Percentiles rank a stretch among this genome's conserved stretches.
Evolutionary conservation across 2,329 filamentous ascomycete genomes (phyloP).

Genomic region (Fusarium luffae): DNA sequence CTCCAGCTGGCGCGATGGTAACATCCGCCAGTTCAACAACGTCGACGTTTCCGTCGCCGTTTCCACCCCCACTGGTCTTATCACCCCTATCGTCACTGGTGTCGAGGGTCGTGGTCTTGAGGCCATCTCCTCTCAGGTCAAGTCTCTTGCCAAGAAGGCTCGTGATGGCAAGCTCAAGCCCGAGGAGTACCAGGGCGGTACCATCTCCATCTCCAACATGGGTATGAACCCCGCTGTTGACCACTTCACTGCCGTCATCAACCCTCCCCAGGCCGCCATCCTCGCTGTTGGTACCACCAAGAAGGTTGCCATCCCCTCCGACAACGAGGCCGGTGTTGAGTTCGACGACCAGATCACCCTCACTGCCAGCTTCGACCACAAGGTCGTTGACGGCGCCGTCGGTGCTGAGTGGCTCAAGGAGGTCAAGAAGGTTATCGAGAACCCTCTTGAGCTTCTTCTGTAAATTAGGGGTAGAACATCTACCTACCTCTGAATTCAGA

Average conservation of each 20-base stretch:
- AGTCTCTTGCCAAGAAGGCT: slow-evolving; percentile 96
- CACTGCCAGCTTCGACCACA: slow-evolving; percentile 97
- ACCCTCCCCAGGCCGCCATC: slow-evolving; percentile 96
- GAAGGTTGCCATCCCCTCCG: slow-evolving; percentile 91
- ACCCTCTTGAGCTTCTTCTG: slow-evolving; percentile 93
- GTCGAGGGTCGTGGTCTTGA: slow-evolving; percentile 89
- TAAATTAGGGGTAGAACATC: slow-evolving; percentile 58
- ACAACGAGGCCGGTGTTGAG: slow-evolving; percentile 81
- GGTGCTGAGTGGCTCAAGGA: slow-evolving; percentile 97
- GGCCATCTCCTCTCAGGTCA: slow-evolving; percentile 88
- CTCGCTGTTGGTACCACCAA: slow-evolving; percentile 94
- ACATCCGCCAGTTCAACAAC: slow-evolving; percentile 91
- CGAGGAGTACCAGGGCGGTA: slow-evolving; percentile 98
- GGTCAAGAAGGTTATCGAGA: slow-evolving; percentile 97
- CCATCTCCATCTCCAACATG: slow-evolving; percentile 99
- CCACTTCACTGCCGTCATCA: slow-evolving; percentile 98
- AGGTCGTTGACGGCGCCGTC: slow-evolving; percentile 95
- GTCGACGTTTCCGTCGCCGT: slow-evolving; percentile 97
- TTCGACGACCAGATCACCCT: slow-evolving; percentile 98
- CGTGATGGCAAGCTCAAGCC: slow-evolving; percentile 98
- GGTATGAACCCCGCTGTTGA: slow-evolving; percentile 98
- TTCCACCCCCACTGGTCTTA: slow-evolving; percentile 90
- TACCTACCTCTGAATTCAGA: slow-evolving; percentile 3
- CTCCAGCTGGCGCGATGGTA: slow-evolving; percentile 90
- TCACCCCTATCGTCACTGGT: slow-evolving; percentile 95